A percentile compares a stretch with the other conserved stretches of the same genome.
phyloP scores from a whole-genome alignment of 371 early-diverging fungal species.

The Mortierella sp. region DNA sequence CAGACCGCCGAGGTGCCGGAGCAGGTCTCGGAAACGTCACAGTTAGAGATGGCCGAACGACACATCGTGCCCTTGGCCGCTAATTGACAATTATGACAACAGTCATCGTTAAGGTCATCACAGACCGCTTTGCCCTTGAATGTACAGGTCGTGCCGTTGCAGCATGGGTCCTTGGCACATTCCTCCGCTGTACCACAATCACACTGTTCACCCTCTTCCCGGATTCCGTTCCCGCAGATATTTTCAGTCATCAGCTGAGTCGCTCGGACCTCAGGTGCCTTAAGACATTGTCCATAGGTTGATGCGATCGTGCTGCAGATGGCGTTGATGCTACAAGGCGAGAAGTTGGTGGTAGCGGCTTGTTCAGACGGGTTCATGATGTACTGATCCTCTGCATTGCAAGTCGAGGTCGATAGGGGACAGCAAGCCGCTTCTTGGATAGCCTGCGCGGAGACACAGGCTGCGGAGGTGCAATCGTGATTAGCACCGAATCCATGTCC shows the following conservation, averaged over 20 bases:
- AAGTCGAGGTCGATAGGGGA: slow-evolving; percentile 65
- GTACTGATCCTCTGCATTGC: slow-evolving; percentile 78
- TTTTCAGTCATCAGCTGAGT: slow-evolving; percentile 49
- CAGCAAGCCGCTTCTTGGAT: slow-evolving; percentile 66
- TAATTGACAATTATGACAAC: slow-evolving; percentile 82
- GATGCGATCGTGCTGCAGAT: slow-evolving; percentile 70
- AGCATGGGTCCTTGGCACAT: slow-evolving; percentile 81
- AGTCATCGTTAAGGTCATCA: slow-evolving; percentile 80
- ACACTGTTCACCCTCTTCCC: slow-evolving; percentile 91
- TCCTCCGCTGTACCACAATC: slow-evolving; percentile 83
- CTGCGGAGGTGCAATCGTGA: slow-evolving; percentile 16
- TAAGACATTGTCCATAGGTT: slow-evolving; percentile 63
- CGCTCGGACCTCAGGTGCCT: slow-evolving; percentile 49
- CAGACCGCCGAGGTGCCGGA: slow-evolving; percentile 77
- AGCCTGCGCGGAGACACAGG: slow-evolving; percentile 4
- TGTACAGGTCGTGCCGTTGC: slow-evolving; percentile 82
- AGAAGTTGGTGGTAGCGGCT: slow-evolving; percentile 14
- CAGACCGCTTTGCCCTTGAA: slow-evolving; percentile 72
- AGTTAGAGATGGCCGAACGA: slow-evolving; percentile 75
- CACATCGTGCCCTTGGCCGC: slow-evolving; percentile 70
- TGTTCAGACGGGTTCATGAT: slow-evolving; percentile 88
- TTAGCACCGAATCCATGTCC: slow-evolving; percentile 87
- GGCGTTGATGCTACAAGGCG: slow-evolving; percentile 75
- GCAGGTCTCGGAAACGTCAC: slow-evolving; percentile 85
- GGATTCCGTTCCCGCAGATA: slow-evolving; percentile 93